A percentile compares a stretch with the other conserved stretches of the same genome.
Conservation (phyloP, 345 rosid genomes). For the Hirschfeldia incana region DNA sequence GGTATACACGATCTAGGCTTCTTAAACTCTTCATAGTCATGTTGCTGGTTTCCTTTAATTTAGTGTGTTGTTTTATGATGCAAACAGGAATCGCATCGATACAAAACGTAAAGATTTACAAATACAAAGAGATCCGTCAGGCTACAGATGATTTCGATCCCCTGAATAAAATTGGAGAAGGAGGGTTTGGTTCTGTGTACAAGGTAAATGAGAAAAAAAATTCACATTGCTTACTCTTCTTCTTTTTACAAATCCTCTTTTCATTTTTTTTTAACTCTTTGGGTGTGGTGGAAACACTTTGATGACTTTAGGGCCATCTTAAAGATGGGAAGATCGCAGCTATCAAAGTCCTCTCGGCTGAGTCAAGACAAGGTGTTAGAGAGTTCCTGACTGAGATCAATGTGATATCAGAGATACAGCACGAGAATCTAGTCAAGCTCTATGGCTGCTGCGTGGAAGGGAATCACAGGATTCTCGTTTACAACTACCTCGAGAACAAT, state of each 20-base stretch:
- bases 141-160: conserved; percentile 77
- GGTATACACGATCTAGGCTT: conserved; percentile 44
- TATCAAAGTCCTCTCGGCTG: conserved; percentile 85
- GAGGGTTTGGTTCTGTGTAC: conserved; percentile 93
- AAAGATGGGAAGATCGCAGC: conserved; percentile 81
- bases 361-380: conserved; percentile 86
- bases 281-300: background rate
- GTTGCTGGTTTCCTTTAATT: conserved; percentile 23
- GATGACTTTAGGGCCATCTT: conserved; percentile 71
- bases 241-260: background rate
- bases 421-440: conserved; percentile 80
- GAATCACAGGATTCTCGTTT: conserved; percentile 80
- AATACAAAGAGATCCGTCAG: conserved; percentile 60
- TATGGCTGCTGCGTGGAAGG: conserved; percentile 92
- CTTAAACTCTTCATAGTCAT: background rate
- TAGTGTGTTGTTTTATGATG: background rate
- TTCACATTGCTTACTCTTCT: background rate
- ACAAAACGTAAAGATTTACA: conserved; percentile 54
- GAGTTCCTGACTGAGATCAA: conserved; percentile 91
- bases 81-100: conserved; percentile 55
- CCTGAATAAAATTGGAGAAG: conserved; percentile 80
- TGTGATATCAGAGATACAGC: conserved; percentile 72
- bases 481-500: conserved; percentile 85
- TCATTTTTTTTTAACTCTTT: background rate
- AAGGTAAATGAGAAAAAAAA: conserved; percentile 49